Percentiles rank a stretch among this genome's conserved stretches.
phyloP scores from a whole-genome alignment of 164 flowering plant genomes.

The Cinnamomum chago region DNA sequence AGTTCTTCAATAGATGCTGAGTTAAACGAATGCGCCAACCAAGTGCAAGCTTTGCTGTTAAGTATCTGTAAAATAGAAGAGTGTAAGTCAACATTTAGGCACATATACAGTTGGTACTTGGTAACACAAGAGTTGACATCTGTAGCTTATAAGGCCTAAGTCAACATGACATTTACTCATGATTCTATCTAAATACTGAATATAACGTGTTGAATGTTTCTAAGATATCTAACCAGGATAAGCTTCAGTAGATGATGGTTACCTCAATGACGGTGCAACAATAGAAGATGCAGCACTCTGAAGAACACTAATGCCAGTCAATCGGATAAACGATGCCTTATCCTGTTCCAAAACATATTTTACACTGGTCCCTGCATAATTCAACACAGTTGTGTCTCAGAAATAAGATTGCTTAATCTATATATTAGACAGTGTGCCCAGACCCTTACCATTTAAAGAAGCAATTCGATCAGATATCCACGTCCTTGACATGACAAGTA shows the following conservation, averaged over 20 bases:
- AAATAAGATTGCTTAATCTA: not conserved
- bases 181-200: too few species aligned
- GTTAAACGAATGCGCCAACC: slow-evolving; percentile 97
- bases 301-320: slow-evolving; percentile 82
- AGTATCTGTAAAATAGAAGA: slow-evolving; percentile 48
- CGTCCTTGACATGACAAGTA: slow-evolving; percentile 90
- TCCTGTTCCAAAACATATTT: slow-evolving; percentile 97
- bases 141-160: not conserved
- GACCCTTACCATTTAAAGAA: slow-evolving; percentile 75
- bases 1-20: slow-evolving; percentile 73
- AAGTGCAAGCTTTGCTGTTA: slow-evolving; percentile 81
- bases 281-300: slow-evolving; percentile 96
- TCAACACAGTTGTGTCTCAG: not conserved
- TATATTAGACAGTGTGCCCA: not conserved
- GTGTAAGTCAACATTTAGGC: not conserved
- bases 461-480: slow-evolving; percentile 99
- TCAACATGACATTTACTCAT: not conserved
- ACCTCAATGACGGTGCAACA: slow-evolving; percentile 95
- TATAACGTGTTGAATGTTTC: not conserved
- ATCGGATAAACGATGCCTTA: slow-evolving; percentile 74
- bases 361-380: slow-evolving; percentile 79
- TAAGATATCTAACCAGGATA: not conserved
- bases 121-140: not conserved
- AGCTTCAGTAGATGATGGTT: not conserved
- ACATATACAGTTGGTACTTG: not conserved